Conservation (phyloP, 1,139 yeast genomes). For the Debaryomycetaceae sp. region DNA sequence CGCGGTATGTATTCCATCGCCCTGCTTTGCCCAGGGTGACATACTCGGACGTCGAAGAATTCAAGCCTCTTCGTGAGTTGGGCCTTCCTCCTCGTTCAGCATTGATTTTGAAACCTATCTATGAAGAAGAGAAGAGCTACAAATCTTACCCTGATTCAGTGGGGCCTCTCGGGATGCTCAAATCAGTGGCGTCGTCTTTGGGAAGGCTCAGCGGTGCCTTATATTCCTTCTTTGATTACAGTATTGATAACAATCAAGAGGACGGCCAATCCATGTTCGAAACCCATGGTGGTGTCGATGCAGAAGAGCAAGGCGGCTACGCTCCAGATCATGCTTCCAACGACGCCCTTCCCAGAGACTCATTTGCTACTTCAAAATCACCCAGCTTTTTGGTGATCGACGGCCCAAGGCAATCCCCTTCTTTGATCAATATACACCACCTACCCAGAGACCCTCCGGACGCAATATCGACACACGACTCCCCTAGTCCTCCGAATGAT, state of each 20-base stretch:
- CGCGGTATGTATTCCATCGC: conserved; percentile 35
- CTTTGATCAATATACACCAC: conserved; percentile 2
- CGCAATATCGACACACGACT: background rate
- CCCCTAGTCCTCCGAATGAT: background rate
- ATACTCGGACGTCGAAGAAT: conserved; percentile 51
- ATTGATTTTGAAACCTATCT: conserved; percentile 56
- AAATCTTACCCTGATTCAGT: conserved; percentile 6
- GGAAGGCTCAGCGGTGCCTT: conserved; percentile 28
- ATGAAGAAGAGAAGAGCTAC: conserved; percentile 18
- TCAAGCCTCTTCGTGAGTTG: conserved; percentile 41
- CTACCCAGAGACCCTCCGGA: background rate
- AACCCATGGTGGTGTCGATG: background rate
- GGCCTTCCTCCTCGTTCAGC: conserved; percentile 66
- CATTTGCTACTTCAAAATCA: background rate
- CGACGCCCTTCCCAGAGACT: background rate
- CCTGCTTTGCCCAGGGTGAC: conserved; percentile 37
- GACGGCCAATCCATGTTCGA: background rate
- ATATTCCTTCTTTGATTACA: conserved; percentile 43
- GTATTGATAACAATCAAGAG: conserved; percentile 19
- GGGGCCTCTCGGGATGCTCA: conserved; percentile 7
- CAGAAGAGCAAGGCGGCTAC: background rate
- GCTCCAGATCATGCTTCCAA: background rate
- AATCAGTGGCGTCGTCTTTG: conserved; percentile 14
- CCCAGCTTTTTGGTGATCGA: background rate
- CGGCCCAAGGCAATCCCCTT: conserved; percentile 1